These are phyloP conservation scores for Ilex paraguariensis DNA, from an alignment of 305 asterid species.

Conservation along the genomic window DNA sequence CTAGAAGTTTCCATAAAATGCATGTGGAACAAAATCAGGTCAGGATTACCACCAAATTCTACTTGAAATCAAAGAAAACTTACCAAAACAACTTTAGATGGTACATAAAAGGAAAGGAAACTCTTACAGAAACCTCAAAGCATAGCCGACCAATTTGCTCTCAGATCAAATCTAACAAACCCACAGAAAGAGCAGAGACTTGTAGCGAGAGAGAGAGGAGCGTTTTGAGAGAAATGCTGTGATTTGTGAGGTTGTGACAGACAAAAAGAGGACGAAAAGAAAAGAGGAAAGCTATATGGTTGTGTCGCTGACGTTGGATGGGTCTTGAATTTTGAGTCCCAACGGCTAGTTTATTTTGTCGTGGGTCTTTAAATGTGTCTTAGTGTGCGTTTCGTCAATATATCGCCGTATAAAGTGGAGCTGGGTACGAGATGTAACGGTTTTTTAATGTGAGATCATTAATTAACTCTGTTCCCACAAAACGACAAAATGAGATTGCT, in stretches of 20 bases:
- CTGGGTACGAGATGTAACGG: constrained; percentile 8
- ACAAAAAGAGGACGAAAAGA: constrained; percentile 15
- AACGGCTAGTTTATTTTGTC: constrained; percentile 55
- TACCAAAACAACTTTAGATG: background rate
- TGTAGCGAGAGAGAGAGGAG: background rate
- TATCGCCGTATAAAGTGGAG: constrained; percentile 18
- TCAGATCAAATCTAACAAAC: background rate
- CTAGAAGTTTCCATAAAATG: background rate
- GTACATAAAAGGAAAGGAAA: background rate
- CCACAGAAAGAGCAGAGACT: background rate
- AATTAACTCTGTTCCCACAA: no score
- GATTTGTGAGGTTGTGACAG: constrained; percentile 14
- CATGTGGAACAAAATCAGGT: background rate
- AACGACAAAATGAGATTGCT: no score
- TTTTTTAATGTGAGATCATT: background rate
- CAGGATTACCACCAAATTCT: background rate
- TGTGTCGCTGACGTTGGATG: no score
- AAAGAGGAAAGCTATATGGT: constrained; percentile 12
- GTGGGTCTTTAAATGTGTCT: constrained; percentile 7
- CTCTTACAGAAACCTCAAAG: background rate
- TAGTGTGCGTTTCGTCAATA: constrained; percentile 15
- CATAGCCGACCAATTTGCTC: background rate
- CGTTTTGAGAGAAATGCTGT: constrained; percentile 7
- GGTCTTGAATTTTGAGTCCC: constrained; percentile 30
- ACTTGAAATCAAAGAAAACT: background rate